Base-by-base conservation (phyloP, 2,329 filamentous ascomycete species). In the Apiospora arundinis region DNA sequence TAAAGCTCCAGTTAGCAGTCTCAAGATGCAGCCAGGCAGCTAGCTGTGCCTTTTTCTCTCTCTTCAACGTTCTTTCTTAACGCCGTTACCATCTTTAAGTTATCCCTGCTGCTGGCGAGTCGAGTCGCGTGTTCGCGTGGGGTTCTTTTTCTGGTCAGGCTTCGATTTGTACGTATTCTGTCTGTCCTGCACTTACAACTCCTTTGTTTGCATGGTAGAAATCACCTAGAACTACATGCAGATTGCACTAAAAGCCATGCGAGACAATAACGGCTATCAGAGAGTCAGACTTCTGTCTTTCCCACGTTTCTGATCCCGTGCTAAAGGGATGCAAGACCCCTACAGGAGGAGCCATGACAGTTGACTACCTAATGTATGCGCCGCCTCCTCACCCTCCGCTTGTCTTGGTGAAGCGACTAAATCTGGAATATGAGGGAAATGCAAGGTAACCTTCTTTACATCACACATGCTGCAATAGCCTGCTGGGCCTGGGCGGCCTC, bases 11-110 rank as follows among this genome's bases (percentile, higher is more conserved):
- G n/a, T n/a, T n/a, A n/a, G n/a, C n/a, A n/a, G 67, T 49, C 67
- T 69, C 45, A 56, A 69, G 44, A 63, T 63, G 56, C 65, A 23
- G 11, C n/a, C n/a, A n/a, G n/a, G n/a, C n/a, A n/a, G n/a, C n/a
- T n/a, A n/a, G n/a, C 48, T 37, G 8, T 21, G 23, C 16, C 67
- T 52, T 56, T 14, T 5, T 40, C 37, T 42, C 12, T 14, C 12
- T 5, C 40, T 42, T 42, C 40, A 14, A 11, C 11, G 32, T 37
- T 32, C 52, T 60, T 60, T 37, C 67, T 56, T 69, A 52, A 56
- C 67, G 67, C 67, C 65, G 65, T 44, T 18, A 28, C 25, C 18
- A 18, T 37, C n/a, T 40, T 63, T 63, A 63, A 63, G 56, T n/a
- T 63, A 40, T 23, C 56, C 56, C 56, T 28, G 32, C 56, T 28